Conservation (phyloP, 1,284 basidiomycete species). For the Takashimella koratensis region DNA sequence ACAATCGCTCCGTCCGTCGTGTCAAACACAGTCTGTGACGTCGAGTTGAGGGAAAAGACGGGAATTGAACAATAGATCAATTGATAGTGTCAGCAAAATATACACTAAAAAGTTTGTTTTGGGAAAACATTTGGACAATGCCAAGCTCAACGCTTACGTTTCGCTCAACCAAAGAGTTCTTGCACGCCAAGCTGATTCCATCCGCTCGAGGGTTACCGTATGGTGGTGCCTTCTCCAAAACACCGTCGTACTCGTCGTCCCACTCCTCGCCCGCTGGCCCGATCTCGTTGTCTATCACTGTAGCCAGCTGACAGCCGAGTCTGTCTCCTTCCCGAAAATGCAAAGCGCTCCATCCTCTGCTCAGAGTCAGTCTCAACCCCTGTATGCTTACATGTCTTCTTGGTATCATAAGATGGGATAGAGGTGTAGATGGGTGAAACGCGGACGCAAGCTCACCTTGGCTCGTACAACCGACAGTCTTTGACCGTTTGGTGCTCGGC, state of each 20-base stretch:
- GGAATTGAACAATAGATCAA: too few species aligned
- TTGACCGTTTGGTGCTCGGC: slow-evolving; percentile 41
- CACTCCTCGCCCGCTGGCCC: slow-evolving; percentile 51
- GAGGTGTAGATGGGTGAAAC: too few species aligned
- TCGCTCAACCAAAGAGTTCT: slow-evolving; percentile 44
- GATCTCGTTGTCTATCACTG: neutral
- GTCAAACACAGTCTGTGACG: slow-evolving; percentile 44
- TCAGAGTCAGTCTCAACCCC: slow-evolving; percentile 1
- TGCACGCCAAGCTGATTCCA: slow-evolving; percentile 50
- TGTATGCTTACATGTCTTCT: too few species aligned
- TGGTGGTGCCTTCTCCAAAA: slow-evolving; percentile 29
- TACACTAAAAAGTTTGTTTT: too few species aligned
- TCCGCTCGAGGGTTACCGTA: slow-evolving; percentile 49
- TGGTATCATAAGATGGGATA: too few species aligned
- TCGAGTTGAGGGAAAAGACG: too few species aligned
- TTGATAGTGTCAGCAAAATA: neutral
- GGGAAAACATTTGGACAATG: too few species aligned
- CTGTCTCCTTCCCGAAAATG: slow-evolving; percentile 49
- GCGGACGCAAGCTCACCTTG: slow-evolving; percentile 32
- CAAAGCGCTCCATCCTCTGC: slow-evolving; percentile 49
- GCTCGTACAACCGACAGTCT: slow-evolving; percentile 48
- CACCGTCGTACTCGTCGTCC: slow-evolving; percentile 50
- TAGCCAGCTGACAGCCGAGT: slow-evolving; percentile 31
- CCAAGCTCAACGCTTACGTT: slow-evolving; percentile 49
- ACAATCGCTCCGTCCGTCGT: slow-evolving; percentile 50